phyloP scores from a whole-genome alignment of 2,329 filamentous ascomycete species.

The Dactylellina sp. region DNA sequence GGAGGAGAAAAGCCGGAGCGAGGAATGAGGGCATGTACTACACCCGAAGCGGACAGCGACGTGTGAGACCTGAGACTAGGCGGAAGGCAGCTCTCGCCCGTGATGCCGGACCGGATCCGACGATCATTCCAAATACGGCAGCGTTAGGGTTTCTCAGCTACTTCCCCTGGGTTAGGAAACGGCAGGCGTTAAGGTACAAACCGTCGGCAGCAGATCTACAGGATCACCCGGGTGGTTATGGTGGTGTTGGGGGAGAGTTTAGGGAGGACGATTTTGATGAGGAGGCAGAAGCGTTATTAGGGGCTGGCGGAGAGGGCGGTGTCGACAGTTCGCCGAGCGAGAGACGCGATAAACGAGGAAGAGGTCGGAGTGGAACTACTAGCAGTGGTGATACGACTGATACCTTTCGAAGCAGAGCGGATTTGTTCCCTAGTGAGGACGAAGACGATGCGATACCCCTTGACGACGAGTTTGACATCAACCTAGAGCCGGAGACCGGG shows the following conservation, averaged over 20 bases:
- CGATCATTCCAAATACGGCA: constrained; percentile 72
- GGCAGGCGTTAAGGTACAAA: constrained; percentile 72
- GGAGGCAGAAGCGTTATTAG: constrained; percentile 67
- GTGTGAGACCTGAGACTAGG: constrained; percentile 68
- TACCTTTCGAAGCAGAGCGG: constrained; percentile 74
- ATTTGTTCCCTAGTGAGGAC: constrained; percentile 76
- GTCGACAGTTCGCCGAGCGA: constrained; percentile 8
- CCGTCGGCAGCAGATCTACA: constrained; percentile 75
- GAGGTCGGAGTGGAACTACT: constrained; percentile 71
- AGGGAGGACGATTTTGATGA: constrained; percentile 65
- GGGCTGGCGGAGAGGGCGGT: constrained; percentile 64
- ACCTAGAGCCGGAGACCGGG: constrained; percentile 69
- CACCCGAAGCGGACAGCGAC: constrained; percentile 64
- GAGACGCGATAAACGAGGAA: constrained; percentile 29
- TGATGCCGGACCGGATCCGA: constrained; percentile 70
- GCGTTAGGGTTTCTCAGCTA: constrained; percentile 73
- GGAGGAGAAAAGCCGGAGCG: constrained; percentile 61
- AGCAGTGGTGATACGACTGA: constrained; percentile 72
- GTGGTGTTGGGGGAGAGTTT: constrained; percentile 59
- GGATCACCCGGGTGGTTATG: constrained; percentile 70
- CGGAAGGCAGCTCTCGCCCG: constrained; percentile 68
- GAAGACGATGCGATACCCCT: constrained; percentile 76
- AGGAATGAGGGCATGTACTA: constrained; percentile 60
- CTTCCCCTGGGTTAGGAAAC: constrained; percentile 73
- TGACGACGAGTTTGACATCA: constrained; percentile 75